These are phyloP conservation scores for Cystobasidiaceae sp. DNA, from an alignment of 1,284 basidiomycete genomes.

Conservation along the genomic window DNA sequence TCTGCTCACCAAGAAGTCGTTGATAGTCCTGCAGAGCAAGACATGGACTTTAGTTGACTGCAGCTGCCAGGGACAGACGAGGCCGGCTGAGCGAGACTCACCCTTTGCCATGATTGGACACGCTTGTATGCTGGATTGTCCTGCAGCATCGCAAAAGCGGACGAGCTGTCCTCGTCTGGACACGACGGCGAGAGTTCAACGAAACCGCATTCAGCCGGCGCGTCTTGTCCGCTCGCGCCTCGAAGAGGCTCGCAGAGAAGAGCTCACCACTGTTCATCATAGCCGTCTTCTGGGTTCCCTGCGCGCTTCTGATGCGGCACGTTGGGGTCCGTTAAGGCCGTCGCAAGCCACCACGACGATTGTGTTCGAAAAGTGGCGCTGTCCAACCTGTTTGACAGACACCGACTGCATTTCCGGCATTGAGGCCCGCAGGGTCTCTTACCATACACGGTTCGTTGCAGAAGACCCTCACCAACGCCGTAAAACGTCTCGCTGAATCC, in stretches of 20 bases:
- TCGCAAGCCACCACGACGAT: too few species aligned
- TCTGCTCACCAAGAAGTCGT: slow-evolving; percentile 31
- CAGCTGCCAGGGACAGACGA: neutral
- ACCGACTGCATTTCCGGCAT: too few species aligned
- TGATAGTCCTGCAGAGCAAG: slow-evolving; percentile 31
- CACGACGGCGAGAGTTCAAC: neutral
- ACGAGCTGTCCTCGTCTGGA: slow-evolving; percentile 18
- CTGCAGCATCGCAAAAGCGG: slow-evolving; percentile 14
- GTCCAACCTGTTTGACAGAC: too few species aligned
- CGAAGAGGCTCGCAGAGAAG: neutral
- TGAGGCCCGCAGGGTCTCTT: too few species aligned
- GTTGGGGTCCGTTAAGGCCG: neutral
- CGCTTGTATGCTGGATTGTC: slow-evolving; percentile 27
- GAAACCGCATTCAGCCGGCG: neutral
- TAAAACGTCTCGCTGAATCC: too few species aligned
- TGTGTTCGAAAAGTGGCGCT: too few species aligned
- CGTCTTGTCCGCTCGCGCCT: neutral
- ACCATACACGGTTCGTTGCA: too few species aligned
- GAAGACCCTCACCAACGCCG: too few species aligned
- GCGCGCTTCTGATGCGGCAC: neutral
- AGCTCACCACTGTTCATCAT: slow-evolving; percentile 24
- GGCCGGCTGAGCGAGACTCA: neutral
- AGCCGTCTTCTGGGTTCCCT: too few species aligned
- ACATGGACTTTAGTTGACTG: neutral
- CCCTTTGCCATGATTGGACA: slow-evolving; percentile 19